Evolutionary conservation across 805 yeast genomes (phyloP).

Genomic region (Isabelozyma pseudorhagii): DNA sequence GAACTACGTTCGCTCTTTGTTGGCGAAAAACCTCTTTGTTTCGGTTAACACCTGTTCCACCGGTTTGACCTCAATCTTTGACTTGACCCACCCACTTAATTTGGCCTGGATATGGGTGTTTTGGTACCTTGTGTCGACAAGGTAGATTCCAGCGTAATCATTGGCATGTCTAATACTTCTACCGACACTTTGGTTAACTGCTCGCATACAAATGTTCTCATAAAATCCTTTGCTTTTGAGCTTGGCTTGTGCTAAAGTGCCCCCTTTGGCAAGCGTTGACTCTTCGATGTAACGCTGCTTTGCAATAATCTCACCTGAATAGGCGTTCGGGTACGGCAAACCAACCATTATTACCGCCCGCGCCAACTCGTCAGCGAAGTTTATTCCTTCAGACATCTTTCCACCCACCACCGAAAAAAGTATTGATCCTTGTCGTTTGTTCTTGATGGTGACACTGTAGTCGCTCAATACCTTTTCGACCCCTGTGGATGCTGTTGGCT

Average conservation of each 20-base stretch:
- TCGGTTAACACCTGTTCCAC: constrained; percentile 10
- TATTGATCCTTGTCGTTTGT: constrained; percentile 50
- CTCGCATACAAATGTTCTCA: constrained; percentile 85
- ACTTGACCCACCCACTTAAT: constrained; percentile 69
- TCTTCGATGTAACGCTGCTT: constrained; percentile 62
- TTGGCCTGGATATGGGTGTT: constrained; percentile 48
- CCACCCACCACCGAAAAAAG: constrained; percentile 90
- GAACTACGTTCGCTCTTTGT: constrained; percentile 7
- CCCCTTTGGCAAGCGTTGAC: constrained; percentile 46
- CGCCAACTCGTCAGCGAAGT: constrained; percentile 84
- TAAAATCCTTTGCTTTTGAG: constrained; percentile 55
- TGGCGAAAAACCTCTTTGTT: constrained; percentile 25
- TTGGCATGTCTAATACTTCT: constrained; percentile 81
- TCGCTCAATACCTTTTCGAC: constrained; percentile 47
- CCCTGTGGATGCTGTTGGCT: constrained; percentile 37
- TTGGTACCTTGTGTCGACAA: constrained; percentile 65
- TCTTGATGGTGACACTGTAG: constrained; percentile 44
- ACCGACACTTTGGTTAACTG: constrained; percentile 90
- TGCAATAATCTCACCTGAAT: constrained; percentile 77
- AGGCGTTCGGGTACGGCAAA: constrained; percentile 82
- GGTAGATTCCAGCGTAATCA: constrained; percentile 75
- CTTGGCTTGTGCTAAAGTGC: constrained; percentile 43
- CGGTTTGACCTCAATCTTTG: constrained; percentile 14
- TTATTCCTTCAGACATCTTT: constrained; percentile 88
- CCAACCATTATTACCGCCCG: constrained; percentile 86